These are phyloP conservation scores for Dryas integrifolia DNA, from an alignment of 331 rosid species.

Conservation along the genomic window DNA sequence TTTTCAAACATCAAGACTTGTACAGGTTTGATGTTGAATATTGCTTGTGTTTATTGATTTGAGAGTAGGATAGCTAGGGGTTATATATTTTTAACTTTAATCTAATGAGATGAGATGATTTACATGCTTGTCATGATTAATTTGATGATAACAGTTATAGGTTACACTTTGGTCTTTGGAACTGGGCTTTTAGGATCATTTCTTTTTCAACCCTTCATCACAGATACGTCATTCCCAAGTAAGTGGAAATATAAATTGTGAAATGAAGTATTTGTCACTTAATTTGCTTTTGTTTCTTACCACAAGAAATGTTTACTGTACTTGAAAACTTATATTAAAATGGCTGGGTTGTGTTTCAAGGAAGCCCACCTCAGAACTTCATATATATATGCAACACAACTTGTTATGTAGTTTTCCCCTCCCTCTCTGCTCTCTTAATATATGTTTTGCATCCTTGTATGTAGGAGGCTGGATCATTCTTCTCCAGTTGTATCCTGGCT, in stretches of 20 bases:
- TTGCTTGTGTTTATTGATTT: neutral
- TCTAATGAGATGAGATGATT: neutral
- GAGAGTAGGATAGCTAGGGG: too few species aligned
- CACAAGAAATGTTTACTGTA: too few species aligned
- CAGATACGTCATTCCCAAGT: constrained; percentile 58
- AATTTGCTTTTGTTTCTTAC: neutral
- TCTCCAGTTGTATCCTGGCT: constrained; percentile 69
- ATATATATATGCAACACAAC: too few species aligned
- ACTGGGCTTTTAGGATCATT: constrained; percentile 46
- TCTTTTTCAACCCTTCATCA: constrained; percentile 47
- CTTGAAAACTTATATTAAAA: too few species aligned
- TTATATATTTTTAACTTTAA: constrained; percentile 6
- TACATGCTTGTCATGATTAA: neutral
- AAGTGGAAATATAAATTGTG: constrained; percentile 28
- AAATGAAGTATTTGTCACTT: neutral
- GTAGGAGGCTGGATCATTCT: constrained; percentile 50
- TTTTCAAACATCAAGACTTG: constrained; percentile 60
- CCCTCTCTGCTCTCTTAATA: too few species aligned
- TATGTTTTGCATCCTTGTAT: neutral
- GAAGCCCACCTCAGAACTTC: too few species aligned
- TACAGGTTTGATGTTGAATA: constrained; percentile 49
- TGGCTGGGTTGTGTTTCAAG: too few species aligned
- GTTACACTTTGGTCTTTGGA: constrained; percentile 54
- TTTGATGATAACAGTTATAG: constrained; percentile 43
- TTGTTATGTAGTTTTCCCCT: too few species aligned